A percentile compares a stretch with the other conserved stretches of the same genome.
Conservation (phyloP, 1,284 basidiomycete genomes). For the Cryptococcus wingfieldii region DNA sequence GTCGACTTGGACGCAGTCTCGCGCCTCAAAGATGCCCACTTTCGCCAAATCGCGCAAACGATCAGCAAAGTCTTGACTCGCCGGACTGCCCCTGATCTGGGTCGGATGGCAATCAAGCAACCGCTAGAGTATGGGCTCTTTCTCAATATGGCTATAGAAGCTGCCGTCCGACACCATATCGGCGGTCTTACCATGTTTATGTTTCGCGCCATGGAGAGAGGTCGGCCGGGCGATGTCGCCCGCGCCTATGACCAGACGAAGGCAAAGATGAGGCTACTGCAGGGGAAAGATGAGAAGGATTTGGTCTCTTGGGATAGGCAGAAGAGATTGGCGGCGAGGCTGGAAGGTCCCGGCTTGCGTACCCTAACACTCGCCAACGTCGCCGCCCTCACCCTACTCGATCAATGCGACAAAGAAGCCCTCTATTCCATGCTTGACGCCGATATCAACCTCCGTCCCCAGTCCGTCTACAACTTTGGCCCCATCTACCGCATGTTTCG, state of each 20-base stretch:
- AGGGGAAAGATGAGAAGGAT: conserved; percentile 16
- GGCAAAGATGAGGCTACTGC: conserved; percentile 11
- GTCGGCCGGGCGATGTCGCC: conserved; percentile 14
- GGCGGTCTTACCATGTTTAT: conserved; percentile 17
- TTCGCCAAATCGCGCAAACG: conserved; percentile 9
- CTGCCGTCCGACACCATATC: conserved; percentile 19
- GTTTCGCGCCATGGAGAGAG: conserved; percentile 17
- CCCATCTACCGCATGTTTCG: conserved; percentile 5
- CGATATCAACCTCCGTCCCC: conserved; percentile 7
- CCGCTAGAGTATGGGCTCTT: conserved; percentile 16
- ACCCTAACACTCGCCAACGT: conserved; percentile 19
- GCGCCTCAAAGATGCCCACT: conserved; percentile 2
- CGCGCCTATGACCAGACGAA: conserved; percentile 14
- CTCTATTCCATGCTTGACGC: conserved; percentile 17
- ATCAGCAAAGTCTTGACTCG: conserved; percentile 3
- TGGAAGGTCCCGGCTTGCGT: conserved; percentile 17
- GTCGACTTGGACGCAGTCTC: conserved; percentile 2
- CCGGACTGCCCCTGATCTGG: conserved; percentile 1
- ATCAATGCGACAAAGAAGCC: conserved; percentile 13
- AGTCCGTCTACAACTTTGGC: conserved; percentile 3
- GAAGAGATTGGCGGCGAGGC: conserved; percentile 18
- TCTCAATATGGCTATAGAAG: conserved; percentile 21
- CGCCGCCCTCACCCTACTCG: conserved; percentile 25
- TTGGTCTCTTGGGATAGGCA: conserved; percentile 14
- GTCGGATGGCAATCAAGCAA: conserved; percentile 1